Conservation (phyloP, 2,329 filamentous ascomycete species). For the Botryotinia convoluta region DNA sequence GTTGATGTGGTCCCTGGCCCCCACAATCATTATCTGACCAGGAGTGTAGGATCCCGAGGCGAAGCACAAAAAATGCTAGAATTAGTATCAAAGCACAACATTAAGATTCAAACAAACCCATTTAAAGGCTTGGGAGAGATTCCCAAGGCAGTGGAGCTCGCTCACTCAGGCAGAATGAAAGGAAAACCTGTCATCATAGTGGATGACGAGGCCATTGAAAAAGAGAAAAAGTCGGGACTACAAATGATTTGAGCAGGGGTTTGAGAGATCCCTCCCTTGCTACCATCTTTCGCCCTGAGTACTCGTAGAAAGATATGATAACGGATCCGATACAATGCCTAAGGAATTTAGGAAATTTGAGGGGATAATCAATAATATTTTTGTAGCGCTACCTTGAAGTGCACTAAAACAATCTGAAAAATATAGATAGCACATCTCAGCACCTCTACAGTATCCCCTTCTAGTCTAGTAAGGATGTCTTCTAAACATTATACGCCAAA, state of each 20-base stretch:
- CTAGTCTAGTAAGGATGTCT: conserved; percentile 7
- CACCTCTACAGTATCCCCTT: conserved; percentile 1
- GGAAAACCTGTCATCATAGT: conserved; percentile 55
- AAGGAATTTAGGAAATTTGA: not conserved
- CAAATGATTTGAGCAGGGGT: conserved; percentile 24
- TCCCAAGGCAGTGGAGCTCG: conserved; percentile 48
- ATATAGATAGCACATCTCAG: conserved; percentile 14
- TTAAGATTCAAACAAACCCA: conserved; percentile 50
- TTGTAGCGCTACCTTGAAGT: not conserved
- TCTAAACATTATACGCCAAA: conserved; percentile 13
- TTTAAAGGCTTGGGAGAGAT: conserved; percentile 54
- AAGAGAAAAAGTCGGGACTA: conserved; percentile 28
- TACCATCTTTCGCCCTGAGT: not conserved
- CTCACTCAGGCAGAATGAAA: conserved; percentile 51
- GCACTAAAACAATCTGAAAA: not conserved
- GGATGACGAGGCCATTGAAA: conserved; percentile 41
- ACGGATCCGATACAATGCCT: not conserved
- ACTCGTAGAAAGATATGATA: not conserved
- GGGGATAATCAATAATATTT: not conserved
- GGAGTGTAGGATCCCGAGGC: conserved; percentile 40
- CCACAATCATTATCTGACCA: conserved; percentile 10
- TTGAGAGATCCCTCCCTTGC: not conserved
- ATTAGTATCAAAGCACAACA: conserved; percentile 46
- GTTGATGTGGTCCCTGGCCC: conserved; percentile 14
- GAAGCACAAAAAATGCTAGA: conserved; percentile 49